A percentile compares a stretch with the other conserved stretches of the same genome.
Evolutionary conservation across 371 early-diverging fungal species (phyloP).

Genomic region (Circinella umbellata): DNA sequence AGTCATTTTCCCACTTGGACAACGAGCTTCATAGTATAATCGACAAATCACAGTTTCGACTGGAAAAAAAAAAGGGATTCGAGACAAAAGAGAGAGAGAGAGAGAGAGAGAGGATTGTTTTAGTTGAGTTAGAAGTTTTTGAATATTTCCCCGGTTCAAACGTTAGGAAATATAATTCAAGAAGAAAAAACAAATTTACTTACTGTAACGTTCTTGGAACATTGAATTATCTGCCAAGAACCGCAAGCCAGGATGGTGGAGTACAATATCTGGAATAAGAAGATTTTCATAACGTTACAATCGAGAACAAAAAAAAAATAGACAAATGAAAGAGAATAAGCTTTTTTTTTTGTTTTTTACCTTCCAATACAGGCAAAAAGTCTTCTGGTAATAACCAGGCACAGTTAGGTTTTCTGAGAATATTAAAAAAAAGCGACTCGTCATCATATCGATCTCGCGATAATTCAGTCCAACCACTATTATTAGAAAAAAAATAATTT

Average conservation of each 20-base stretch:
- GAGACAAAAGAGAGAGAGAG: not conserved
- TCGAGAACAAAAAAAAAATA: not conserved
- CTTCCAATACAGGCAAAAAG: slow-evolving; percentile 52
- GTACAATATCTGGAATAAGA: slow-evolving; percentile 55
- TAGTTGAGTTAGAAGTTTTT: too few relatives aligned
- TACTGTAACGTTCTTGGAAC: slow-evolving; percentile 86
- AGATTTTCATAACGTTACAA: not conserved
- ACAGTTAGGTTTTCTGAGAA: slow-evolving; percentile 31
- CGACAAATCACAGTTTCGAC: slow-evolving; percentile 84
- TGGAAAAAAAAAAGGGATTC: slow-evolving; percentile 13
- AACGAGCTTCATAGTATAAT: slow-evolving; percentile 76
- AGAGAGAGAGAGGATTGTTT: too few relatives aligned
- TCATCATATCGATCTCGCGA: slow-evolving; percentile 42
- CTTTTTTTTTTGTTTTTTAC: slow-evolving; percentile 22
- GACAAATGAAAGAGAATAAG: not conserved
- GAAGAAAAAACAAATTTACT: slow-evolving; percentile 13
- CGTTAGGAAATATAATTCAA: not conserved
- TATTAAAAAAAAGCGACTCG: slow-evolving; percentile 44
- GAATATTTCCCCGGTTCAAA: too few relatives aligned
- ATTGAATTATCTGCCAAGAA: slow-evolving; percentile 77
- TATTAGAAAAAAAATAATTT: not conserved
- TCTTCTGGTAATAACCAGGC: slow-evolving; percentile 52
- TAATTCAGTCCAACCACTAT: slow-evolving; percentile 46
- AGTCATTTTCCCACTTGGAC: slow-evolving; percentile 73
- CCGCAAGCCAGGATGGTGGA: slow-evolving; percentile 86